Conservation (phyloP, 2,329 filamentous ascomycete species). For the Harringtonia aguacate region DNA sequence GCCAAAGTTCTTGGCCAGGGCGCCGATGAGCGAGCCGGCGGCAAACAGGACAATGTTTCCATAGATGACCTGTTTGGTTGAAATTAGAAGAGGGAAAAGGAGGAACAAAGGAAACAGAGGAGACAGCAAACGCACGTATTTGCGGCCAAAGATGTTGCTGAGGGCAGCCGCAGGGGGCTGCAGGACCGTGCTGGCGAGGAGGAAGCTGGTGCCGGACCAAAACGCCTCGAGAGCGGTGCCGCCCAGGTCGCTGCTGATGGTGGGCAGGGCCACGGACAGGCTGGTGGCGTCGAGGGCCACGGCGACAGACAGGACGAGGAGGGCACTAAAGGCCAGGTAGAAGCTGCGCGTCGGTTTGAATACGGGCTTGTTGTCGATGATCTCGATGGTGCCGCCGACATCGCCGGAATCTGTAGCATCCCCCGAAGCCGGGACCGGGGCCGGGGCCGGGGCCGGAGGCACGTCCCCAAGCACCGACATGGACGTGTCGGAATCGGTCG, state of each 20-base stretch:
- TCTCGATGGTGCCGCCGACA: slow-evolving; percentile 11
- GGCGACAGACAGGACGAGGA: slow-evolving; percentile 46
- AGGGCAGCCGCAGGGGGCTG: slow-evolving; percentile 33
- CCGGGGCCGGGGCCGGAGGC: too few relatives aligned
- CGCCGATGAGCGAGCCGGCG: slow-evolving; percentile 19
- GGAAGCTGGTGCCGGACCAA: slow-evolving; percentile 61
- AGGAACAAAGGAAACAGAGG: slow-evolving; percentile 30
- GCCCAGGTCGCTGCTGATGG: slow-evolving; percentile 36
- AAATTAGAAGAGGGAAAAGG: slow-evolving; percentile 25
- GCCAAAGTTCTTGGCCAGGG: slow-evolving; percentile 17
- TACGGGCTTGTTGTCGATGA: slow-evolving; percentile 11
- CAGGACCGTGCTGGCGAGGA: slow-evolving; percentile 52
- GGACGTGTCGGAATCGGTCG: slow-evolving; percentile 1
- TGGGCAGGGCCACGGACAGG: slow-evolving; percentile 48
- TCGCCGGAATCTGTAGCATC: too few relatives aligned
- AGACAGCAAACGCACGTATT: slow-evolving; percentile 14
- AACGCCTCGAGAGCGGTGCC: slow-evolving; percentile 52
- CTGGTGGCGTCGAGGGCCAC: slow-evolving; percentile 56
- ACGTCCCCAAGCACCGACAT: neutral
- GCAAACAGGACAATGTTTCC: slow-evolving; percentile 8
- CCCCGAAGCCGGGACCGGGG: too few relatives aligned
- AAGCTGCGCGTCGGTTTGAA: slow-evolving; percentile 26
- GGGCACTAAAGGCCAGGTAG: slow-evolving; percentile 36
- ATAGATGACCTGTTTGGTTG: slow-evolving; percentile 9
- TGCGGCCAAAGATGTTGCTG: slow-evolving; percentile 13